phyloP scores from a whole-genome alignment of 371 early-diverging fungal genomes.

The Mucor irregularis region DNA sequence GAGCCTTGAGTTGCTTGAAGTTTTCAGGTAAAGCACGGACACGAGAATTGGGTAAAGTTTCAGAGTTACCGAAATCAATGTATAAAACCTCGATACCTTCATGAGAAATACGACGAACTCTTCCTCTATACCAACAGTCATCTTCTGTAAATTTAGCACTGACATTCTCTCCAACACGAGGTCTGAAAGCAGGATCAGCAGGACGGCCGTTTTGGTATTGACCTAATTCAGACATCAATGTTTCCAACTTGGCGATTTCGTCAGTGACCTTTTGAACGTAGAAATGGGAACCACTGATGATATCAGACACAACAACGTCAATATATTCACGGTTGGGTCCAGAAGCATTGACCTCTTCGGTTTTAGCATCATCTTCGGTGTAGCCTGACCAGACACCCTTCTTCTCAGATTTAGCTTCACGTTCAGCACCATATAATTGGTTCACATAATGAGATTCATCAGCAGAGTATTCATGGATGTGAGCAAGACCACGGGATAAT shows the following conservation, averaged over 20 bases:
- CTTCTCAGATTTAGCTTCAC: conserved; percentile 66
- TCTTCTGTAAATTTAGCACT: conserved; percentile 89
- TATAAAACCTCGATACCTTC: conserved; percentile 77
- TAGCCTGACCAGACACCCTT: conserved; percentile 56
- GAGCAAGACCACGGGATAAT: conserved; percentile 79
- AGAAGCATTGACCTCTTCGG: conserved; percentile 34
- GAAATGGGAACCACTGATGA: conserved; percentile 67
- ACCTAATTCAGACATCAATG: conserved; percentile 81
- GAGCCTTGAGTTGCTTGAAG: conserved; percentile 69
- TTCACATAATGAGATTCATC: conserved; percentile 72
- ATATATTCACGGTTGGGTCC: conserved; percentile 71
- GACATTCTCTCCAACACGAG: conserved; percentile 73
- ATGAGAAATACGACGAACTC: conserved; percentile 66
- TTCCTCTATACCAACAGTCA: conserved; percentile 90
- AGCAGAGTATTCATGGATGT: conserved; percentile 83
- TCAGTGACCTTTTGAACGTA: conserved; percentile 80
- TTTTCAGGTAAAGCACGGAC: conserved; percentile 66
- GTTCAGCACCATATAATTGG: conserved; percentile 79
- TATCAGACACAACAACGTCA: conserved; percentile 85
- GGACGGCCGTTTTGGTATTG: conserved; percentile 56
- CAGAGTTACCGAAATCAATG: conserved; percentile 93
- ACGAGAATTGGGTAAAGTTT: conserved; percentile 58
- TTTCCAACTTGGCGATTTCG: conserved; percentile 73
- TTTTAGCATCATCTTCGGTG: conserved; percentile 38
- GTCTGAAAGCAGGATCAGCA: conserved; percentile 48